Evolutionary conservation across 176 grass and related monocot genomes (phyloP), one percentile per base, ranked within the genome.

Genomic region (Pontederia crassipes): DNA sequence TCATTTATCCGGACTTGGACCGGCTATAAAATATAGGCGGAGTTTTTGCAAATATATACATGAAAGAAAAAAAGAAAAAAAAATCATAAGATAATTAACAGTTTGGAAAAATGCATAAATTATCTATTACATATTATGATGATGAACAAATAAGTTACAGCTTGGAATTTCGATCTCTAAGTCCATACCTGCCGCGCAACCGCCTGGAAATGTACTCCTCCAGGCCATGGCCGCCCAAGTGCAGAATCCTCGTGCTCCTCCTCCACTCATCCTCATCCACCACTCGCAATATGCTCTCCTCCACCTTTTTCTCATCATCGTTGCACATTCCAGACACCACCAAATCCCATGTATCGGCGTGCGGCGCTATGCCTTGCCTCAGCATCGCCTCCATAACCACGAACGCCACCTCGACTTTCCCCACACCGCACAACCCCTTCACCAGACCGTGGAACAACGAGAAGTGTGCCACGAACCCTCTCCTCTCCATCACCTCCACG

Each of bases 391-490:
- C 68, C 64, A 86, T 64, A 13, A 80, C 82, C 53, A 48, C 57
- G 54, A 59, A 70, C 66, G 87, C 92, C 66, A 78, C 70, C 12
- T 75, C 59, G 11, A 76, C 70, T 56, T 78, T 96, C 8, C 81
- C 83, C 62, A 90, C 86, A 47, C 58, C 72, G 73, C 78, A 90
- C 13, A 81, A 82, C 59, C 86, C 86, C 75, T 82, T 90, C 49
- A 90, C 80, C 55, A 83, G 61, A 0, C 70, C 77, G 80, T 96
- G 92, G 4, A 87, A 87, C n/a, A 85, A 54, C 4, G 86, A 90
- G 65, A 96, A 96, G 64, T 90, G 92, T 15, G 87, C 81, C 28
- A 74, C 51, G 56, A 88, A 45, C 60, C 78, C 86, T 66, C 68
- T 76, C 3, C 12, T 45, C 52, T 77, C 47, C 86, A 96, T 96